These are phyloP conservation scores for Protomyces inundatus DNA, from an alignment of 1,139 yeast species.

Conservation along the genomic window DNA sequence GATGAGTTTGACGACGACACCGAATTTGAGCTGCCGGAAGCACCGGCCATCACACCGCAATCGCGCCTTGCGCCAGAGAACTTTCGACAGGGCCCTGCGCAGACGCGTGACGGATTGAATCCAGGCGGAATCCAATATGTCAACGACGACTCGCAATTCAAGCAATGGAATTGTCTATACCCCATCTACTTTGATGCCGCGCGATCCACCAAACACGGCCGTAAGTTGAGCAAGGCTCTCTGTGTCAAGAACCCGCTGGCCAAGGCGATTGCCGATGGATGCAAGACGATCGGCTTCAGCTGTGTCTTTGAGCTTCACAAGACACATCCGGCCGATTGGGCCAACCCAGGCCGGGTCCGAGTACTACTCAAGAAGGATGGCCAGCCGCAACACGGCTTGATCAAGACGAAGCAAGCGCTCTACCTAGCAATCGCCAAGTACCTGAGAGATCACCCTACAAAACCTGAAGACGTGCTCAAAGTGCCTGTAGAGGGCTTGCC, in stretches of 20 bases:
- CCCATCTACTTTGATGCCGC: constrained; percentile 87
- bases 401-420: constrained; percentile 56
- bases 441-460: constrained; percentile 65
- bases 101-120: constrained; percentile 1
- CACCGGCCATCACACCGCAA: constrained; percentile 4
- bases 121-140: constrained; percentile 19
- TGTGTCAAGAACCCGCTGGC: constrained; percentile 89
- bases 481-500: constrained; percentile 54
- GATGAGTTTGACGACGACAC: constrained; percentile 26
- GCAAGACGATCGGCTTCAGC: constrained; percentile 47
- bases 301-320: constrained; percentile 62
- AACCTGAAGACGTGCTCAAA: constrained; percentile 54
- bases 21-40: constrained; percentile 22
- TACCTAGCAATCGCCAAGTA: constrained; percentile 58
- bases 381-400: constrained; percentile 23
- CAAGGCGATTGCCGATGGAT: constrained; percentile 62
- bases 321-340: constrained; percentile 93
- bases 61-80: background rate
- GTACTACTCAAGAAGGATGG: constrained; percentile 48
- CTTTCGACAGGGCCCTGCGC: background rate
- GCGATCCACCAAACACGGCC: constrained; percentile 73
- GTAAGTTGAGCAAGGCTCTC: constrained; percentile 60
- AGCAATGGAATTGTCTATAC: constrained; percentile 44
- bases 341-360: constrained; percentile 91
- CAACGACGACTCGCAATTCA: constrained; percentile 24